Conservation (phyloP, 2,329 filamentous ascomycete species). For the Alternaria sp. region DNA sequence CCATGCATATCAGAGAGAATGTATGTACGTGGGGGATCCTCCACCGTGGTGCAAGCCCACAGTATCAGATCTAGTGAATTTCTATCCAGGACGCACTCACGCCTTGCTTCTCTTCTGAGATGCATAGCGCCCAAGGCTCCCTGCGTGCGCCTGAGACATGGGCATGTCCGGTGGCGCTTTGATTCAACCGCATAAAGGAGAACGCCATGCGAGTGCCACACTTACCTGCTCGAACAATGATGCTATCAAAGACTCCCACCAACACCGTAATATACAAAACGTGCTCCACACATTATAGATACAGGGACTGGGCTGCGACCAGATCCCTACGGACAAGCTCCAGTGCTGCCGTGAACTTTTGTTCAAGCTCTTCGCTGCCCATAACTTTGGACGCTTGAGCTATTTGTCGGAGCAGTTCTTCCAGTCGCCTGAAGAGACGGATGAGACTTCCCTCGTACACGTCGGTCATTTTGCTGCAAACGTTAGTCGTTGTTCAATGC, state of each 20-base stretch:
- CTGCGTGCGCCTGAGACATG: conserved; percentile 28
- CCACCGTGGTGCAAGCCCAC: conserved; percentile 22
- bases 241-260: conserved; percentile 23
- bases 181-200: conserved; percentile 22
- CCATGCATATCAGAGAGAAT: neutral
- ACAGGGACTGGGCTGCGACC: conserved; percentile 92
- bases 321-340: conserved; percentile 90
- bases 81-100: conserved; percentile 35
- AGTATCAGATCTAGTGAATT: conserved; percentile 43
- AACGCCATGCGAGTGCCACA: conserved; percentile 27
- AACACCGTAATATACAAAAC: conserved; percentile 27
- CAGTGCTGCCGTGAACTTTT: conserved; percentile 89
- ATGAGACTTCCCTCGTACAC: conserved; percentile 97
- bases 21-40: conserved; percentile 32
- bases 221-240: conserved; percentile 25
- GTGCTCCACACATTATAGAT: conserved; percentile 62
- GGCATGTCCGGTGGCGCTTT: conserved; percentile 24
- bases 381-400: conserved; percentile 96
- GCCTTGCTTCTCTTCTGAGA: conserved; percentile 23
- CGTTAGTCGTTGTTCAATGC: conserved; percentile 10
- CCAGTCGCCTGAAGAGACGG: conserved; percentile 91
- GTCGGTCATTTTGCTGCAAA: conserved; percentile 94
- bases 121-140: conserved; percentile 28
- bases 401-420: conserved; percentile 94
- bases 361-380: conserved; percentile 92